These are phyloP conservation scores for Penicillium vulpinum DNA, from an alignment of 2,329 filamentous ascomycete species.

Conservation along the genomic window DNA sequence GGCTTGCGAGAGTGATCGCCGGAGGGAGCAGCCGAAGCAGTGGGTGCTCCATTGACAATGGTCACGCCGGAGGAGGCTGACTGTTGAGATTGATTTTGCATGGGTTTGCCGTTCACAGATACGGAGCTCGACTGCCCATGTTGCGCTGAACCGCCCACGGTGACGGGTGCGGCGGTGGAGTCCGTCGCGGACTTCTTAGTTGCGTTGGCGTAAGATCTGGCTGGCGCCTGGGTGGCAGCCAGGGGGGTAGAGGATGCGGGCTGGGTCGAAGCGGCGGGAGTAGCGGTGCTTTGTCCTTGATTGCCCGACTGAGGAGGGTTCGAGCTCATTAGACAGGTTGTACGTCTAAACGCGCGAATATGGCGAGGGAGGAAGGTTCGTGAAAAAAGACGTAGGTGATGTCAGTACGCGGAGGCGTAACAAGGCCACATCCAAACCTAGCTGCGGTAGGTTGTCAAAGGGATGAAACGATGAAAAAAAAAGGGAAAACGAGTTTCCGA, in stretches of 20 bases:
- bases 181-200: slow-evolving; percentile 60
- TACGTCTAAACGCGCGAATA: slow-evolving; percentile 29
- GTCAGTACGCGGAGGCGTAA: slow-evolving; percentile 26
- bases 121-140: slow-evolving; percentile 65
- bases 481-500: slow-evolving; percentile 17
- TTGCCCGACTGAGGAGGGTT: slow-evolving; percentile 51
- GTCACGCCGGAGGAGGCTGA: slow-evolving; percentile 49
- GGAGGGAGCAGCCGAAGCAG: slow-evolving; percentile 39
- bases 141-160: slow-evolving; percentile 53
- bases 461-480: slow-evolving; percentile 15
- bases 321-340: slow-evolving; percentile 62
- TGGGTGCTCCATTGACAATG: slow-evolving; percentile 65
- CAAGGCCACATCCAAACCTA: slow-evolving; percentile 30
- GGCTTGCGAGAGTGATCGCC: slow-evolving; percentile 79
- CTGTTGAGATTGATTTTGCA: slow-evolving; percentile 43
- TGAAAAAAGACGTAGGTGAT: slow-evolving; percentile 20
- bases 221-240: slow-evolving; percentile 51
- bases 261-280: slow-evolving; percentile 42
- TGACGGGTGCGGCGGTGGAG: slow-evolving; percentile 52
- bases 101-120: slow-evolving; percentile 80
- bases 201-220: slow-evolving; percentile 62
- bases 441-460: slow-evolving; percentile 12
- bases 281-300: slow-evolving; percentile 48
- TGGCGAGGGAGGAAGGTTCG: slow-evolving; percentile 1
- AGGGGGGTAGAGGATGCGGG: slow-evolving; percentile 51